These are phyloP conservation scores for Osmozyma mogii DNA, from an alignment of 805 yeast species.

Conservation along the genomic window DNA sequence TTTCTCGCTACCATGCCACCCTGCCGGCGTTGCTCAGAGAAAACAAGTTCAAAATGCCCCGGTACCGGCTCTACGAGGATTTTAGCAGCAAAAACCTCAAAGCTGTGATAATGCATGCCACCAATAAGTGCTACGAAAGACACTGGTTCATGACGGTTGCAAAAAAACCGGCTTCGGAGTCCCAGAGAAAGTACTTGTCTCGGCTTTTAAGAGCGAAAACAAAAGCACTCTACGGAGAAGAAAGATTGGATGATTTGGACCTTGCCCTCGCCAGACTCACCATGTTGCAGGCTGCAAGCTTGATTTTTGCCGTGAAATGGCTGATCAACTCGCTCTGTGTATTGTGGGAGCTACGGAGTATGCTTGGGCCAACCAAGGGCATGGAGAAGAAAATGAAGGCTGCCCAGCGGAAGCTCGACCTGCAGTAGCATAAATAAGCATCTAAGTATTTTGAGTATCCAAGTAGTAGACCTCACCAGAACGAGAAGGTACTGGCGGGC, in stretches of 20 bases:
- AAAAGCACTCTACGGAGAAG: conserved; percentile 3
- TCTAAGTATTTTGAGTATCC: too few relatives aligned
- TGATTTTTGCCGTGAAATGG: conserved; percentile 25
- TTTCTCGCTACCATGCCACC: conserved; percentile 7
- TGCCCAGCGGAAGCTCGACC: neutral
- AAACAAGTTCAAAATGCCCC: conserved; percentile 15
- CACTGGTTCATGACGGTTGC: neutral
- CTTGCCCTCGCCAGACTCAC: conserved; percentile 6
- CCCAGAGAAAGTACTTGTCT: too few relatives aligned
- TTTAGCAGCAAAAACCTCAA: too few relatives aligned
- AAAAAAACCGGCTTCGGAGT: too few relatives aligned
- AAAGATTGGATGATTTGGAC: conserved; percentile 6
- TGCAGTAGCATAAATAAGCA: too few relatives aligned
- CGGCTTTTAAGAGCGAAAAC: conserved; percentile 2
- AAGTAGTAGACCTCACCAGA: too few relatives aligned
- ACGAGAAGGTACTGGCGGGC: neutral
- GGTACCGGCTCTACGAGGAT: too few relatives aligned
- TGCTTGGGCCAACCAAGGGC: conserved; percentile 17
- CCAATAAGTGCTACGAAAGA: conserved; percentile 11
- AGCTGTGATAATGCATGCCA: conserved; percentile 1
- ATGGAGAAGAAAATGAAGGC: conserved; percentile 1
- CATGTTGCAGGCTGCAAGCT: conserved; percentile 12
- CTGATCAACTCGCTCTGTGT: conserved; percentile 19
- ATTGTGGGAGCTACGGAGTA: conserved; percentile 22
- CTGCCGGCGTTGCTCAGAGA: conserved; percentile 9